These are phyloP conservation scores for Phytophthora pinifolia DNA, from an alignment of 352 stramenopile genomes.

Conservation along the genomic window DNA sequence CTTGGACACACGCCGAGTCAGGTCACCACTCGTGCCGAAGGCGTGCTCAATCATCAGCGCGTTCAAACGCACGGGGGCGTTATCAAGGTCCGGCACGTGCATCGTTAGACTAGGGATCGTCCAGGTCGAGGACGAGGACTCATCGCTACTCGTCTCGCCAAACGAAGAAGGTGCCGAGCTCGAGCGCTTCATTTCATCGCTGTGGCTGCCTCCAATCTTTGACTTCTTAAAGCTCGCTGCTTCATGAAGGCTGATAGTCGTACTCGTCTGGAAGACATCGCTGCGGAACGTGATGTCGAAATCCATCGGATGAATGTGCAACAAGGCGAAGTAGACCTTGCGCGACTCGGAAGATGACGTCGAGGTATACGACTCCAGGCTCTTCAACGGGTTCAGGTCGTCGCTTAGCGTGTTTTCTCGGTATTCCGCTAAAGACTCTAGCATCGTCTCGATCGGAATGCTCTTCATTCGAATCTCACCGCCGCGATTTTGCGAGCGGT, in stretches of 20 bases:
- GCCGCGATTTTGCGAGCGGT: conserved; percentile 66
- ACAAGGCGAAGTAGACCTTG: conserved; percentile 88
- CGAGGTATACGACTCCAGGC: conserved; percentile 59
- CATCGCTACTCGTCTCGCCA: conserved; percentile 31
- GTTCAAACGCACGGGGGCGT: conserved; percentile 82
- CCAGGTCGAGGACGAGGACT: conserved; percentile 64
- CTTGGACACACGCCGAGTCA: conserved; percentile 84
- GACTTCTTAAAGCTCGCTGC: conserved; percentile 50
- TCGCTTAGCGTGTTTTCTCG: conserved; percentile 77
- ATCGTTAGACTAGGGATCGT: conserved; percentile 86
- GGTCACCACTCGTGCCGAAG: conserved; percentile 85
- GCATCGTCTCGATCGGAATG: conserved; percentile 83
- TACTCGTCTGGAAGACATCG: conserved; percentile 78
- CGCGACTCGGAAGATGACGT: conserved; percentile 70
- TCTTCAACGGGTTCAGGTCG: conserved; percentile 79
- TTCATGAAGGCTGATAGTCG: conserved; percentile 61
- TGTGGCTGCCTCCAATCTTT: conserved; percentile 23
- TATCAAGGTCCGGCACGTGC: conserved; percentile 89
- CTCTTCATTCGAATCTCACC: conserved; percentile 83
- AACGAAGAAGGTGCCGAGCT: conserved; percentile 26
- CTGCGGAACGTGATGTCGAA: conserved; percentile 89
- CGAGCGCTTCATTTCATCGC: conserved; percentile 34
- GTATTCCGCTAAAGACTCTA: conserved; percentile 69
- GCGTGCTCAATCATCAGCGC: conserved; percentile 89
- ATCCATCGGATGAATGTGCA: conserved; percentile 88